Conservation (phyloP, 352 stramenopile species). For the Discostella stelligera region DNA sequence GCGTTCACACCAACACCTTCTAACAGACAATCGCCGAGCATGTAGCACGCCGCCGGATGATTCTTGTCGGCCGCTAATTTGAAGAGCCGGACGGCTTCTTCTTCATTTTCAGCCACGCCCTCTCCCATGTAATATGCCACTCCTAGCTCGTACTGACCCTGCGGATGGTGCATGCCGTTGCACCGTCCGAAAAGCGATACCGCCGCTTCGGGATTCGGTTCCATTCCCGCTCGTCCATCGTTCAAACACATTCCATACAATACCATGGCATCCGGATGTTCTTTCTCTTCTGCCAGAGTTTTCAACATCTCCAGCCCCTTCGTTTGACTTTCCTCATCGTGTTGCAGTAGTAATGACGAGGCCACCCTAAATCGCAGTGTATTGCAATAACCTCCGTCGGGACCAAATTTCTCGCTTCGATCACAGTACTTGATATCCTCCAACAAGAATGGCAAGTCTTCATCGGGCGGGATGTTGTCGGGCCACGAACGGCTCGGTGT, state of each 20-base stretch:
- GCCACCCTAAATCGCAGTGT: conserved; percentile 41
- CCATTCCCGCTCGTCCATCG: conserved; percentile 45
- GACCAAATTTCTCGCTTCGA: conserved; percentile 29
- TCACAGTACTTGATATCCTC: conserved; percentile 35
- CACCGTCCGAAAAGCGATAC: conserved; percentile 41
- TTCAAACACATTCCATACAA: conserved; percentile 50
- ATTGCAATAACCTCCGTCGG: conserved; percentile 32
- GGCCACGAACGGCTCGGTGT: conserved; percentile 38
- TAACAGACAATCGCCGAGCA: conserved; percentile 63
- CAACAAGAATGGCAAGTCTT: conserved; percentile 19
- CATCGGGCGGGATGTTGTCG: conserved; percentile 19
- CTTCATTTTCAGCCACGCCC: conserved; percentile 53
- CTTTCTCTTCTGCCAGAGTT: conserved; percentile 41
- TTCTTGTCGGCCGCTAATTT: conserved; percentile 39
- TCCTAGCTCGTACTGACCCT: conserved; percentile 52
- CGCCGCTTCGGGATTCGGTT: conserved; percentile 45
- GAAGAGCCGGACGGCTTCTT: conserved; percentile 48
- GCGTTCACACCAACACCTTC: conserved; percentile 52
- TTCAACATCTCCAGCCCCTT: conserved; percentile 45
- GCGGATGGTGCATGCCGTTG: conserved; percentile 31
- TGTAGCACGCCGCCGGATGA: conserved; percentile 60
- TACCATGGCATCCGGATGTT: conserved; percentile 53
- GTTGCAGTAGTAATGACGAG: conserved; percentile 32
- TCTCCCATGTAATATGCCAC: conserved; percentile 64
- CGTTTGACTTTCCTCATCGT: conserved; percentile 26